A percentile compares a stretch with the other conserved stretches of the same genome.
phyloP scores from a whole-genome alignment of 306 rosid species.

The Rosa rugosa region DNA sequence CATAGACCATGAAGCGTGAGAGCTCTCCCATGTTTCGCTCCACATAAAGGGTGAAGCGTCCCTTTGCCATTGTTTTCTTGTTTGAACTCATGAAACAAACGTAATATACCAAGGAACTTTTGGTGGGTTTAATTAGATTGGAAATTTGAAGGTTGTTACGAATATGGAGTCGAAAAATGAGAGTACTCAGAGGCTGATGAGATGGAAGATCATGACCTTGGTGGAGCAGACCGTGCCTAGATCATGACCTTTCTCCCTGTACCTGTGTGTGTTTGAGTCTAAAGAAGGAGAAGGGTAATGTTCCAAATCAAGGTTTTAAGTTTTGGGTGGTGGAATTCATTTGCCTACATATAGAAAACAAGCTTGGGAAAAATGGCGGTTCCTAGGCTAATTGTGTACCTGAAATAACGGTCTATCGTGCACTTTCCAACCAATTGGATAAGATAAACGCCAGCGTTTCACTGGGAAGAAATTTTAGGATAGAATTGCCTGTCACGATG shows the following conservation, averaged over 20 bases:
- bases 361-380: slow-evolving; percentile 24
- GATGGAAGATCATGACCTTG: slow-evolving; percentile 71
- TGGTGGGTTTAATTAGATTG: background rate
- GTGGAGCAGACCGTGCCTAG: slow-evolving; percentile 34
- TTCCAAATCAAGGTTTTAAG: slow-evolving; percentile 32
- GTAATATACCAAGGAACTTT: background rate
- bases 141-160: background rate
- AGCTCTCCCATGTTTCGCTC: slow-evolving; percentile 59
- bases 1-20: slow-evolving; percentile 63
- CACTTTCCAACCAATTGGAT: slow-evolving; percentile 32
- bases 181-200: slow-evolving; percentile 26
- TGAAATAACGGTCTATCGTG: slow-evolving; percentile 70
- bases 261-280: background rate
- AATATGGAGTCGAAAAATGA: background rate
- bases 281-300: slow-evolving; percentile 13
- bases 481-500: background rate
- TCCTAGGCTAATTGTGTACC: slow-evolving; percentile 35
- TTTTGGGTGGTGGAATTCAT: slow-evolving; percentile 48
- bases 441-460: background rate
- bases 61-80: slow-evolving; percentile 39
- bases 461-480: background rate
- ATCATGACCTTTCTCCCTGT: slow-evolving; percentile 51
- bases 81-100: background rate
- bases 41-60: slow-evolving; percentile 51
- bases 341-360: slow-evolving; percentile 46